Percentiles rank a stretch among this genome's conserved stretches.
phyloP scores from a whole-genome alignment of 768 basidiomycete species.

The Pisolithus marmoratus region DNA sequence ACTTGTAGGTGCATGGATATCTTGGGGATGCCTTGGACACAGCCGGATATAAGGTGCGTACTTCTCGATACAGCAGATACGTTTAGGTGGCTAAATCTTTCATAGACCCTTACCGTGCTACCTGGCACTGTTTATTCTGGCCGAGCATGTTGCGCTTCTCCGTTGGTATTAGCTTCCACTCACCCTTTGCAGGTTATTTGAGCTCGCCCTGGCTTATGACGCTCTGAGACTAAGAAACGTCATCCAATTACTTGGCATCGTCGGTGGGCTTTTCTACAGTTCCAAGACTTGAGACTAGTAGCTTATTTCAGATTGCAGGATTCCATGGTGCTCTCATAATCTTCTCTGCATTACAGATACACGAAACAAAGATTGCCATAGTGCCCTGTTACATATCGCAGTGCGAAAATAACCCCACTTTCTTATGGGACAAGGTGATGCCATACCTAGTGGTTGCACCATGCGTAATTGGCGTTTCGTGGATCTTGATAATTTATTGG shows the following conservation, averaged over 20 bases:
- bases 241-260: conserved; percentile 71
- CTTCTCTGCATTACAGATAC: conserved; percentile 70
- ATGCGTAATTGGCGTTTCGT: conserved; percentile 59
- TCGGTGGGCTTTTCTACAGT: conserved; percentile 40
- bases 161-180: not conserved
- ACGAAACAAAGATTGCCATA: conserved; percentile 64
- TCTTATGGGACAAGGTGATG: conserved; percentile 54
- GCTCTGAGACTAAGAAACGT: conserved; percentile 75
- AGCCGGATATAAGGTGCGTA: conserved; percentile 48
- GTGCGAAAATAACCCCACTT: conserved; percentile 44
- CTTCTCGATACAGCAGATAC: not conserved
- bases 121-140: conserved; percentile 76
- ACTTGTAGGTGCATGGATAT: conserved; percentile 42
- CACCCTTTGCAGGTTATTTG: conserved; percentile 55
- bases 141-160: conserved; percentile 49
- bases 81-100: conserved; percentile 9
- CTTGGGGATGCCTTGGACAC: conserved; percentile 13
- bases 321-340: conserved; percentile 75
- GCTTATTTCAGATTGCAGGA: conserved; percentile 26
- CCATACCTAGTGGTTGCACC: conserved; percentile 73
- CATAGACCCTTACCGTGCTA: conserved; percentile 78
- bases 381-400: conserved; percentile 29
- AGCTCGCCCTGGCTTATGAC: conserved; percentile 75
- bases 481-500: conserved; percentile 63
- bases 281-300: not conserved